These are phyloP conservation scores for Globisporangium orthogonon DNA, from an alignment of 352 stramenopile genomes.

Conservation along the genomic window DNA sequence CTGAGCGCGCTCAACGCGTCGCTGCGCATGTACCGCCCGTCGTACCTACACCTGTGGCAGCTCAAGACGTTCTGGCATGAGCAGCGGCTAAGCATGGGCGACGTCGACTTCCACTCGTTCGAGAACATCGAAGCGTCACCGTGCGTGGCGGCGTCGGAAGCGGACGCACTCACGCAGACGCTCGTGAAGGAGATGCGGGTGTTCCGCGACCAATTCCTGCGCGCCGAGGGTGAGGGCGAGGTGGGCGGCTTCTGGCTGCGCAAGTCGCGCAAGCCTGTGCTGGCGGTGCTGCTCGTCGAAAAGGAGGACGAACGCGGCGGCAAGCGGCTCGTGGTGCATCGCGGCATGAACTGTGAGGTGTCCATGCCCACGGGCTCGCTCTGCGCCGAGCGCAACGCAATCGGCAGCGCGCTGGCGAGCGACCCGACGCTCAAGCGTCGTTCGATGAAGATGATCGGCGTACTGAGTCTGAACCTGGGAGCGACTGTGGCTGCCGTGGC, in stretches of 20 bases:
- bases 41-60: conserved; percentile 98
- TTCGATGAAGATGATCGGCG: conserved; percentile 93
- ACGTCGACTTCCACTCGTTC: conserved; percentile 96
- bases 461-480: conserved; percentile 86
- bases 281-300: conserved; percentile 96
- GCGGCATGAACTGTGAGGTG: conserved; percentile 99
- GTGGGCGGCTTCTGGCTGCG: conserved; percentile 96
- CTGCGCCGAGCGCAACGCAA: conserved; percentile 97
- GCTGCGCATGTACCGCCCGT: conserved; percentile 91
- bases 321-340: conserved; percentile 78
- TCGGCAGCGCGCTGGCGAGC: conserved; percentile 93
- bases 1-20: conserved; percentile 95
- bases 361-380: conserved; percentile 95
- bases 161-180: conserved; percentile 75
- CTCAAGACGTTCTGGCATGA: conserved; percentile 99
- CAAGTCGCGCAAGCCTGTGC: conserved; percentile 97
- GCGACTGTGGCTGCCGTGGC: conserved; percentile 6
- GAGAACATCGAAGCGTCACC: conserved; percentile 96
- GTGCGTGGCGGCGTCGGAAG: conserved; percentile 73
- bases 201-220: conserved; percentile 81
- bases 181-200: conserved; percentile 92
- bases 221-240: conserved; percentile 76
- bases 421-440: conserved; percentile 90
- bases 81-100: conserved; percentile 90
- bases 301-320: conserved; percentile 43